A percentile compares a stretch with the other conserved stretches of the same genome.
Conservation (phyloP, 2,329 filamentous ascomycete species). For the Nannizziopsis barbatae region DNA sequence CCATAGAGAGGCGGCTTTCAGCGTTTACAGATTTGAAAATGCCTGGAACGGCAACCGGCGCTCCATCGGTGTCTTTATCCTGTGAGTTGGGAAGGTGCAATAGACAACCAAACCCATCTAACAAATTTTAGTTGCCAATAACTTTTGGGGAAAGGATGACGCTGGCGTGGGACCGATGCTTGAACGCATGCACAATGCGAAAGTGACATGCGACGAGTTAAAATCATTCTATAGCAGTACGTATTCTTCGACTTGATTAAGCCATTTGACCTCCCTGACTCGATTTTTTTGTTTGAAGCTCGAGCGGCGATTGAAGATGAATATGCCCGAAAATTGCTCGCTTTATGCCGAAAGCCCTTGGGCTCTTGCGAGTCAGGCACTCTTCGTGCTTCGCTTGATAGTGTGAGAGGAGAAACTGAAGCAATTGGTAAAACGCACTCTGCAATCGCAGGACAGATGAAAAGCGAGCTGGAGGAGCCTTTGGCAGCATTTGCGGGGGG, state of each 20-base stretch:
- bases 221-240: slow-evolving; percentile 78
- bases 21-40: slow-evolving; percentile 32
- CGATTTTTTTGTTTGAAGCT: slow-evolving; percentile 39
- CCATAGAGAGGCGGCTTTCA: not conserved
- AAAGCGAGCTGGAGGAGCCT: slow-evolving; percentile 87
- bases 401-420: slow-evolving; percentile 78
- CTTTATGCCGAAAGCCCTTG: slow-evolving; percentile 74
- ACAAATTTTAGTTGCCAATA: slow-evolving; percentile 64
- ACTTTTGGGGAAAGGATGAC: slow-evolving; percentile 99
- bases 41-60: slow-evolving; percentile 50
- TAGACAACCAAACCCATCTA: not conserved
- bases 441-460: slow-evolving; percentile 86
- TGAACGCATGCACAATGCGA: slow-evolving; percentile 87
- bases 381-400: slow-evolving; percentile 72
- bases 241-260: slow-evolving; percentile 16
- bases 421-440: slow-evolving; percentile 90
- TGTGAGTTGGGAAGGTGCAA: slow-evolving; percentile 38
- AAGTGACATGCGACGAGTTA: slow-evolving; percentile 87
- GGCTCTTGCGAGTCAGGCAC: slow-evolving; percentile 81
- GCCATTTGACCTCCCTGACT: not conserved
- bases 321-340: slow-evolving; percentile 79
- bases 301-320: slow-evolving; percentile 94
- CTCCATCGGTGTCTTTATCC: slow-evolving; percentile 55
- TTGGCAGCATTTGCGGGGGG: slow-evolving; percentile 81
- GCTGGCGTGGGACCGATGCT: slow-evolving; percentile 84